A percentile compares a stretch with the other conserved stretches of the same genome.
Conservation (phyloP, 768 basidiomycete species). For the Hydnomerulius pinastri region DNA sequence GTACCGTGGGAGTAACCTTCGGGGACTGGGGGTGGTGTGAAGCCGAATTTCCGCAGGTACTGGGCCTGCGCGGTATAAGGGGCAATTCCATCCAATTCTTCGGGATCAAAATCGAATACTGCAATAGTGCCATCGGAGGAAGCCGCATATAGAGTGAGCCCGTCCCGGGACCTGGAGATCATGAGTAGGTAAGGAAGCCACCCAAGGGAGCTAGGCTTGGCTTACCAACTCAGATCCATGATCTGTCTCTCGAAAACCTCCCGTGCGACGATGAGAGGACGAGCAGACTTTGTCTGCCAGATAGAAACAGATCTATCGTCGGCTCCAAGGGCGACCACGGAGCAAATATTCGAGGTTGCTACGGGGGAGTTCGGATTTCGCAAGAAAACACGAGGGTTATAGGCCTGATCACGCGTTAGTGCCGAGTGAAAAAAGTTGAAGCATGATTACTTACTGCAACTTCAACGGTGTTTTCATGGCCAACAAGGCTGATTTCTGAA, state of each 20-base stretch:
- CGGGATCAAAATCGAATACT: slow-evolving; percentile 79
- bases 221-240: slow-evolving; percentile 93
- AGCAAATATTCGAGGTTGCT: slow-evolving; percentile 82
- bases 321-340: slow-evolving; percentile 90
- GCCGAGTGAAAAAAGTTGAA: neutral
- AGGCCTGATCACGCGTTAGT: slow-evolving; percentile 35
- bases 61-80: slow-evolving; percentile 71
- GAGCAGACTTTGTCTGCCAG: slow-evolving; percentile 92
- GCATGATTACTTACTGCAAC: slow-evolving; percentile 67
- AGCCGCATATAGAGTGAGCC: slow-evolving; percentile 88
- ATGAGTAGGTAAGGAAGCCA: slow-evolving; percentile 6
- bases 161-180: slow-evolving; percentile 81
- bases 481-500: slow-evolving; percentile 91
- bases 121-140: slow-evolving; percentile 96
- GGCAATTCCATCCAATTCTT: slow-evolving; percentile 82
- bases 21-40: slow-evolving; percentile 64
- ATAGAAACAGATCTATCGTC: slow-evolving; percentile 93
- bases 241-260: slow-evolving; percentile 95
- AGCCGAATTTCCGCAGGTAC: slow-evolving; percentile 82
- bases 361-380: slow-evolving; percentile 68
- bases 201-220: neutral
- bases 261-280: slow-evolving; percentile 89
- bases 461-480: slow-evolving; percentile 96
- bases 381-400: slow-evolving; percentile 94
- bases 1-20: slow-evolving; percentile 66